Percentiles rank a stretch among this genome's conserved stretches.
Conservation (phyloP, 805 yeast species). For the Suhomyces kilbournensis region DNA sequence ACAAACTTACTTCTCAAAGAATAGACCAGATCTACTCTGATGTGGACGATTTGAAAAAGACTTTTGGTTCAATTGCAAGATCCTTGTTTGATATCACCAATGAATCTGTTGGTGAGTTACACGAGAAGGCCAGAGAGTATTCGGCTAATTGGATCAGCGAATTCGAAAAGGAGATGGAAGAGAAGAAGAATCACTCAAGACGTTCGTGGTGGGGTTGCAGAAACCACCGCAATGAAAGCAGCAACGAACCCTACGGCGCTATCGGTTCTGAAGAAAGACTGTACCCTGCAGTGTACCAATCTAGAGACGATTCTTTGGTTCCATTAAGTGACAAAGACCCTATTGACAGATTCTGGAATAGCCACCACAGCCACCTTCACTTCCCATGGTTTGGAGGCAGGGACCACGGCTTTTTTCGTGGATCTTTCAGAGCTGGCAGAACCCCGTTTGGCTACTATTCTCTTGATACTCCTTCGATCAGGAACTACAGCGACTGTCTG, state of each 20-base stretch:
- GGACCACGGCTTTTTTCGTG: constrained; percentile 3
- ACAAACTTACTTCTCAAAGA: constrained; percentile 13
- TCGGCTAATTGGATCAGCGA: constrained; percentile 17
- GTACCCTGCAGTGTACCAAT: constrained; percentile 22
- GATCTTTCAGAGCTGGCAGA: constrained; percentile 17
- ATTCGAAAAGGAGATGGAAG: constrained; percentile 2
- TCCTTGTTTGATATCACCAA: constrained; percentile 22
- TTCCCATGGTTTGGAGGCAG: background rate
- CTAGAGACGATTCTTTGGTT: constrained; percentile 8
- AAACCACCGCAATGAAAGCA: background rate
- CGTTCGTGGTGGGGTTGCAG: background rate
- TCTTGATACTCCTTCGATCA: constrained; percentile 55
- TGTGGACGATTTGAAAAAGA: constrained; percentile 24
- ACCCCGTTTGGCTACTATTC: constrained; percentile 49
- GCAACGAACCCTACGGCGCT: background rate
- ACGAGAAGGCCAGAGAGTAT: constrained; percentile 19
- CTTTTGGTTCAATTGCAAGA: constrained; percentile 24
- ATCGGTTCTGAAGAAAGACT: background rate
- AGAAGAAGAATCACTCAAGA: background rate
- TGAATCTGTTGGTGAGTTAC: constrained; percentile 21
- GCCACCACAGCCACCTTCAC: background rate
- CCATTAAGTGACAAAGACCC: constrained; percentile 1
- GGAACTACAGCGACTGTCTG: constrained; percentile 61
- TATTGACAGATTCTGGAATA: background rate
- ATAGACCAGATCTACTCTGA: constrained; percentile 21